Evolutionary conservation across 2,329 filamentous ascomycete species (phyloP).

Genomic region (Aspergillus oerlinghausenensis): DNA sequence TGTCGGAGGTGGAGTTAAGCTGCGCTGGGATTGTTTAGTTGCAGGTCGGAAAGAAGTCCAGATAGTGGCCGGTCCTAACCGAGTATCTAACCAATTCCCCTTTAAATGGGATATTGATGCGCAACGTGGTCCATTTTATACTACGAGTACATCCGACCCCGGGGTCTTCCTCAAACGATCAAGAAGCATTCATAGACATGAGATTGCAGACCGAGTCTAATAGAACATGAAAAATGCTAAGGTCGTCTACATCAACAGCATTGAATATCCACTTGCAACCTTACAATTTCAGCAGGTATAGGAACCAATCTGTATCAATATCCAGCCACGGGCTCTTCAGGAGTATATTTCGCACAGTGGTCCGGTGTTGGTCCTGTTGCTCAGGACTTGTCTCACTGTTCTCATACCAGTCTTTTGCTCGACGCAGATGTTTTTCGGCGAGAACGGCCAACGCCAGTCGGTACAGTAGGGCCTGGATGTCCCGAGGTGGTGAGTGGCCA

Average conservation of each 20-base stretch:
- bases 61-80: neutral
- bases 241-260: neutral
- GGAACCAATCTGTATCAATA: neutral
- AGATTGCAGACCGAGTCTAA: neutral
- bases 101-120: neutral
- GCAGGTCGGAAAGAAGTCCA: neutral
- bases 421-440: neutral
- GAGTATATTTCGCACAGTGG: neutral
- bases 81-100: neutral
- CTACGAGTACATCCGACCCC: no score
- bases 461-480: neutral
- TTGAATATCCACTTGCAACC: neutral
- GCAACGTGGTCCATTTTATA: no score
- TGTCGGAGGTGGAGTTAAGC: constrained; percentile 4
- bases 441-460: neutral
- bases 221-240: neutral
- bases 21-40: neutral
- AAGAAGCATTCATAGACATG: neutral
- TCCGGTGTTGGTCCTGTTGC: neutral
- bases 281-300: neutral
- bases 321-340: neutral
- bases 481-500: neutral
- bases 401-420: neutral
- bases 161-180: no score
- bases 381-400: neutral